Evolutionary conservation across 805 yeast species (phyloP), one percentile per base, ranked within the genome.

Genomic region (Sporopachydermia quercuum): DNA sequence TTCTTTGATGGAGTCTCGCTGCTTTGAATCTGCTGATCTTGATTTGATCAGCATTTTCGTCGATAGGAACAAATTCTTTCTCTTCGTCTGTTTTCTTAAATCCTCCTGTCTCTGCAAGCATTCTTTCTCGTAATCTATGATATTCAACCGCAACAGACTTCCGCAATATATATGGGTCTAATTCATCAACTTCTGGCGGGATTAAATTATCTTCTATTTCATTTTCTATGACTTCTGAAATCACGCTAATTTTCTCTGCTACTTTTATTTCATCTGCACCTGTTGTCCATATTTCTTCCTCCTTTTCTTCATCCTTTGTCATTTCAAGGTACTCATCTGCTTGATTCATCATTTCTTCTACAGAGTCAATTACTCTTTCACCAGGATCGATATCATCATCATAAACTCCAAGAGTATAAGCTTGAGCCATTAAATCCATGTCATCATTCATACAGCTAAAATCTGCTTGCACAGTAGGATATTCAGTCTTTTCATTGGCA

Each of bases 11-110:
- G n/a, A 47, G 27, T 14, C 57, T 47, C 14, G 77, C 74, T 15
- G 74, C 66, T 50, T 62, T 77, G 51, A 80, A 80, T 42, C 80
- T 59, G 50, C 87, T 79, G 0, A 69, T 56, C 42, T 61, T 71
- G 4, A 68, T 49, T 0, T 73, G 73, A 39, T 74, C 69, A 0
- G 81, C 81, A 36, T 56, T 48, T 40, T 72, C 76, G 49, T 80
- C 84, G 11, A 78, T 59, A 0, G 83, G 83, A 44, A 76, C 85
- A 19, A 74, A 51, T 43, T 76, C 84, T 38, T 54, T 46, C 19
- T 67, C 78, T 39, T 63, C 58, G 1, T 62, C 63, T 1, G 63
- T 54, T 38, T 61, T 57, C 37, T 55, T 55, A 39, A 48, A 66
- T 3, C 41, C 56, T 18, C 27, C 54, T 42, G 40, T 58, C 48